A percentile compares a stretch with the other conserved stretches of the same genome.
Evolutionary conservation across 2,329 filamentous ascomycete genomes (phyloP).

Genomic region (Ophiocordyceps camponoti-leonardi): DNA sequence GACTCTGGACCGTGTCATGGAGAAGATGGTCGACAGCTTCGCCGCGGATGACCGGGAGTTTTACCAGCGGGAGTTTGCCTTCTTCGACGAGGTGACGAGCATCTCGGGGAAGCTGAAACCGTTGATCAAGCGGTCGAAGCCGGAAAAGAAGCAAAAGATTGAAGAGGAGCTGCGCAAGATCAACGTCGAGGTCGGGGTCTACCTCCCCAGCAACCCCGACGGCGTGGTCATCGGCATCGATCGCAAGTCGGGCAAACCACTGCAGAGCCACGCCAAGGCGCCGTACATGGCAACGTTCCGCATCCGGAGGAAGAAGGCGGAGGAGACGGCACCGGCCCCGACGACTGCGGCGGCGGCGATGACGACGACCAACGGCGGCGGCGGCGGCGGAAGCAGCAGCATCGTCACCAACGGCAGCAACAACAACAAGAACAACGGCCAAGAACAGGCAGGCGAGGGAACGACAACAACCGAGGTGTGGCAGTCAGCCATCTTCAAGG

Average conservation of each 20-base stretch:
- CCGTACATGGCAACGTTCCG: conserved; percentile 99
- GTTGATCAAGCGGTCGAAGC: conserved; percentile 78
- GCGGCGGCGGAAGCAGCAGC: neutral
- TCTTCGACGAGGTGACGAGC: conserved; percentile 91
- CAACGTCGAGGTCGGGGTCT: conserved; percentile 91
- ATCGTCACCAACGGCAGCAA: conserved; percentile 6
- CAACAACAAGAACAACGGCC: conserved; percentile 27
- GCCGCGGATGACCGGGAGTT: conserved; percentile 63
- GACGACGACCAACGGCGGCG: neutral
- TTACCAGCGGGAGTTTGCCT: conserved; percentile 89
- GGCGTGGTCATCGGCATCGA: conserved; percentile 96
- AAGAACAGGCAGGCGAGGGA: conserved; percentile 8
- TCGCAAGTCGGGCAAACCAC: conserved; percentile 88
- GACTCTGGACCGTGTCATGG: conserved; percentile 78
- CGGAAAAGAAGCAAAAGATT: conserved; percentile 98
- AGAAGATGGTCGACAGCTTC: conserved; percentile 68
- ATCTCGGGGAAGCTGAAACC: conserved; percentile 94
- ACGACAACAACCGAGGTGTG: conserved; percentile 86
- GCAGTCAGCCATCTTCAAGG: conserved; percentile 99
- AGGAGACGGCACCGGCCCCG: conserved; percentile 8
- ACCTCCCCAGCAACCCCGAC: conserved; percentile 91
- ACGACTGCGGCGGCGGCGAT: neutral
- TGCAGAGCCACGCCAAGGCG: conserved; percentile 96
- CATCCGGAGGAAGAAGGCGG: conserved; percentile 62
- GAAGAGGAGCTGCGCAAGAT: conserved; percentile 97